Evolutionary conservation across 257 asterid species (phyloP).

Genomic region (Handroanthus guayacan): DNA sequence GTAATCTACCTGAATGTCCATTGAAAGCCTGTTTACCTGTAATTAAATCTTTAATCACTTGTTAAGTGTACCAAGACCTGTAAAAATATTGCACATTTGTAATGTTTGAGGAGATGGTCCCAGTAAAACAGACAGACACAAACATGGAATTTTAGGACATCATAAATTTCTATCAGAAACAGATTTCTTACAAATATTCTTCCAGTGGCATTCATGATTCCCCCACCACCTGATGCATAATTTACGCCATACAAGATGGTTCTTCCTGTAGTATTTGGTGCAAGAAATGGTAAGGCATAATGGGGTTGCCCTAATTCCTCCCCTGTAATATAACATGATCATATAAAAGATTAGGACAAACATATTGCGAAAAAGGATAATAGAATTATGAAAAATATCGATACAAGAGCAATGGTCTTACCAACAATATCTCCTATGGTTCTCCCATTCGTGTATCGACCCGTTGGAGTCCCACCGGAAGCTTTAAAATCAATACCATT

Average conservation of each 20-base stretch:
- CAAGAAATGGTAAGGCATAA: conserved; percentile 69
- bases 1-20: conserved; percentile 77
- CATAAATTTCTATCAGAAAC: neutral
- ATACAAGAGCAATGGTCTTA: conserved; percentile 18
- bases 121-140: no score
- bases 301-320: conserved; percentile 69
- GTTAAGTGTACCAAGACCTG: no score
- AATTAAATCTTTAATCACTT: neutral
- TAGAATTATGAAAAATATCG: neutral
- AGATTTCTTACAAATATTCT: conserved; percentile 59
- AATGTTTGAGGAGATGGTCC: no score
- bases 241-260: conserved; percentile 60
- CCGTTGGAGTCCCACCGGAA: conserved; percentile 71
- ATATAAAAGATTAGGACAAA: neutral
- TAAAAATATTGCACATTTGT: no score
- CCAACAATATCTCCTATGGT: conserved; percentile 78
- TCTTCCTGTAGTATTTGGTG: conserved; percentile 73
- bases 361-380: neutral
- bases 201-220: conserved; percentile 75
- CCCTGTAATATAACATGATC: conserved; percentile 38
- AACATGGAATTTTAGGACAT: no score
- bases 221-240: conserved; percentile 89
- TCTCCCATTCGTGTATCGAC: conserved; percentile 72
- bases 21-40: conserved; percentile 78
- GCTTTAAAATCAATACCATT: conserved; percentile 74